Percentiles rank a stretch among this genome's conserved stretches.
Conservation (phyloP, 73 alveolate species). For the Paraurostyla sp. region DNA sequence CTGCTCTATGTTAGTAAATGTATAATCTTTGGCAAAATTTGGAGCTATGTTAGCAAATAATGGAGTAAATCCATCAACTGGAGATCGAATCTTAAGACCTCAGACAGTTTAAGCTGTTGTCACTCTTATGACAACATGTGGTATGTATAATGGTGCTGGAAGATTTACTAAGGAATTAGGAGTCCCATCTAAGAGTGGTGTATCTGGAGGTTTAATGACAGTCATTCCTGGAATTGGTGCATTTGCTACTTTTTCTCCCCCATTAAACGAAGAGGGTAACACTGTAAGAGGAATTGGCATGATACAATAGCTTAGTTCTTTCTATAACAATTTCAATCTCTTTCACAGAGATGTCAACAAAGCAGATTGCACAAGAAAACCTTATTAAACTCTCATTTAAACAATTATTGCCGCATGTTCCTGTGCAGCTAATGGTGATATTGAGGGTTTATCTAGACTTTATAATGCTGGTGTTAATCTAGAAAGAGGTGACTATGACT, state of each 20-base stretch:
- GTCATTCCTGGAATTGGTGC: slow-evolving; percentile 63
- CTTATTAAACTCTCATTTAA: background rate
- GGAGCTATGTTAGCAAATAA: slow-evolving; percentile 51
- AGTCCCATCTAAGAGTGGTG: slow-evolving; percentile 64
- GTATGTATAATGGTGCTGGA: slow-evolving; percentile 66
- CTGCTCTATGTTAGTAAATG: slow-evolving; percentile 10
- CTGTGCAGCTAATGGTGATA: slow-evolving; percentile 48
- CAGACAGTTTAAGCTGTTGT: background rate
- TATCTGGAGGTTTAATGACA: slow-evolving; percentile 35
- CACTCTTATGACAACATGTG: slow-evolving; percentile 58
- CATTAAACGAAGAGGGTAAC: slow-evolving; percentile 38
- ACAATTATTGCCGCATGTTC: slow-evolving; percentile 10
- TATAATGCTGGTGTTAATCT: slow-evolving; percentile 27
- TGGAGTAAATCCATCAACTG: slow-evolving; percentile 69
- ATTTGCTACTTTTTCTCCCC: slow-evolving; percentile 60
- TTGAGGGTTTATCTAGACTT: slow-evolving; percentile 25
- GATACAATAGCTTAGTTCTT: background rate
- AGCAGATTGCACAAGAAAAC: slow-evolving; percentile 7
- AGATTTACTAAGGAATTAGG: slow-evolving; percentile 49
- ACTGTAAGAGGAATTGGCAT: slow-evolving; percentile 45
- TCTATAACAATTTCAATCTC: slow-evolving; percentile 31
- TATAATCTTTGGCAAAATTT: background rate
- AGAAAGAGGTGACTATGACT: slow-evolving; percentile 51
- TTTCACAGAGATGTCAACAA: slow-evolving; percentile 27
- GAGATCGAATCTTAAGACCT: slow-evolving; percentile 41